Evolutionary conservation across 768 basidiomycete species (phyloP), one percentile per base, ranked within the genome.

Genomic region (Russula emetica): DNA sequence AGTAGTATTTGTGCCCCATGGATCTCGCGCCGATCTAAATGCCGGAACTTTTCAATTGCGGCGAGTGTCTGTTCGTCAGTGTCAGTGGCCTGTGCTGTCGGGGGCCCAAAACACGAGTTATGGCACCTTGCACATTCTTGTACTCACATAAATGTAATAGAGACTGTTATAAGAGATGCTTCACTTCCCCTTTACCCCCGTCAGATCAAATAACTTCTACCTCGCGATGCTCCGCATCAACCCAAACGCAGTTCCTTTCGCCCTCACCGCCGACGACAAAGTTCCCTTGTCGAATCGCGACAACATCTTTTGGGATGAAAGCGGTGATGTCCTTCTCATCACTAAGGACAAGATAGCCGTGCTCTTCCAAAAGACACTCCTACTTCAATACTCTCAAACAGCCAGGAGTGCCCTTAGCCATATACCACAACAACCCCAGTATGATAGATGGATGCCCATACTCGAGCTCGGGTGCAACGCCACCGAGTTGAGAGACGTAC

Each of bases 281-380:
- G 55, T 65, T 5, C 63, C 64, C 10, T 26, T 52, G n/a, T 49
- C 30, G 1, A 57, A 61, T n/a, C 59, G 64, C n/a, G 64, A 65
- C 26, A 36, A 49, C 11, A 32, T 8, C 22, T 57, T 56, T 24
- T 65, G 64, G 64, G 64, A 65, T 24, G 64, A 65, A 32, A 16
- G 22, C 24, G 64, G 64, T 16, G 64, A 65, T 47, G 64, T 61
- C 34, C 64, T 65, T 20, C 58, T 65, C 54, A 55, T 65, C 49
- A 57, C 59, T 9, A 65, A 61, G 40, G 64, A 65, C n/a, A 55
- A 55, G 5, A 57, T 45, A 6, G 64, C 55, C 26, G 28, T 61
- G 24, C 44, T 57, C 52, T 49, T 56, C 40, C 60, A 24, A 42
- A 65, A 61, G 59, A 16, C 45, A 6, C 49, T 38, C 59, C 42